Percentiles rank a stretch among this genome's conserved stretches.
phyloP scores from a whole-genome alignment of 192 early-diverging fungal species.

The Entomortierella parvispora region DNA sequence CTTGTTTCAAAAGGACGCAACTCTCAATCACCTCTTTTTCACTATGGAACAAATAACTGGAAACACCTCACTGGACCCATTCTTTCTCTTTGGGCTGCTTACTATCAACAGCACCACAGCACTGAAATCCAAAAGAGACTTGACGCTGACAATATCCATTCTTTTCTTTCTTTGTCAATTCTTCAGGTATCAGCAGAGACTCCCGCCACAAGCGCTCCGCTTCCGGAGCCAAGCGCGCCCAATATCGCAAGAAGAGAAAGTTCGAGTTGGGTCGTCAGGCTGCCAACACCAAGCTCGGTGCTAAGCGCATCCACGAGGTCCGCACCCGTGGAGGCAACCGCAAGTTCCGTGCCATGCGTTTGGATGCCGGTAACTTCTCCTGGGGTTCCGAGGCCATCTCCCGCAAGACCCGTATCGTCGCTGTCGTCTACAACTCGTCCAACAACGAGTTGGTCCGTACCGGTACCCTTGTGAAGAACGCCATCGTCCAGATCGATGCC shows the following conservation, averaged over 20 bases:
- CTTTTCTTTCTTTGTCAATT: constrained; percentile 1
- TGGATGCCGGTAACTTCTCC: constrained; percentile 96
- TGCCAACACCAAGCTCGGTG: constrained; percentile 97
- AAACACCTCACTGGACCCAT: no score
- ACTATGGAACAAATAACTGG: no score
- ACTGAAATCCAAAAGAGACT: no score
- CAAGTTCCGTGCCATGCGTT: constrained; percentile 98
- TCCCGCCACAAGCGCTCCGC: constrained; percentile 98
- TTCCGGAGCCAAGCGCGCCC: constrained; percentile 98
- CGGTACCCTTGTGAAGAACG: constrained; percentile 98
- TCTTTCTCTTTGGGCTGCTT: no score
- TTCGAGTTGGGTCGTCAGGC: constrained; percentile 99
- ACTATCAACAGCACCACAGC: no score
- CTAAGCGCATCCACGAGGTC: constrained; percentile 95
- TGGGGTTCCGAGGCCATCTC: constrained; percentile 97
- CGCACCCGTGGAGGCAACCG: constrained; percentile 98
- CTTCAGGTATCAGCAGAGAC: constrained; percentile 97
- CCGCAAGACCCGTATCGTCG: constrained; percentile 95
- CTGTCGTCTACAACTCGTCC: constrained; percentile 98
- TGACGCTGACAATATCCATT: no score
- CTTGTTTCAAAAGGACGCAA: no score
- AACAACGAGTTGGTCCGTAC: constrained; percentile 99
- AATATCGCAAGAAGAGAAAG: constrained; percentile 99
- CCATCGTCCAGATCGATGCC: constrained; percentile 97
- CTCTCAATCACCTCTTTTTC: no score